Evolutionary conservation across 345 rosid genomes (phyloP).

Genomic region (Lenwebbia sp.): DNA sequence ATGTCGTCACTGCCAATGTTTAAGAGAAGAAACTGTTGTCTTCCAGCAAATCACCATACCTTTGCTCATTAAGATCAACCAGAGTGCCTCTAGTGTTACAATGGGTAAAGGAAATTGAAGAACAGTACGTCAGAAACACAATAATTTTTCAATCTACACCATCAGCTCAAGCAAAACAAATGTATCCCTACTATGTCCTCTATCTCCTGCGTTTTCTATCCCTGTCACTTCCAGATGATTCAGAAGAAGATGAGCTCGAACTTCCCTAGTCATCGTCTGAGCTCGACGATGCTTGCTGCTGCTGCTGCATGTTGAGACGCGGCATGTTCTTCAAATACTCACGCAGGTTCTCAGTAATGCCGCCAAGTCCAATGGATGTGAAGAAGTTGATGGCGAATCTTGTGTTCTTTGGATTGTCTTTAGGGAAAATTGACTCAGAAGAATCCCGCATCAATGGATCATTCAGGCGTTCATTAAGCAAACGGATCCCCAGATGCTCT

Average conservation of each 20-base stretch:
- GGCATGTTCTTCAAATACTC: slow-evolving; percentile 94
- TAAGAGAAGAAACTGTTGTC: neutral
- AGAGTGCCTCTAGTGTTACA: neutral
- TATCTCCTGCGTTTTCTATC: neutral
- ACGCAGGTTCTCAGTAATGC: slow-evolving; percentile 79
- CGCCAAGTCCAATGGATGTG: neutral
- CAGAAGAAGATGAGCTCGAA: slow-evolving; percentile 19
- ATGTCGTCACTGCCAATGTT: neutral
- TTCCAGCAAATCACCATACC: neutral
- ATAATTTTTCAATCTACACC: neutral
- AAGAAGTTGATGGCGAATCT: too few relatives aligned
- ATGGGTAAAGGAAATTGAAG: neutral
- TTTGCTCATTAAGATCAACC: neutral
- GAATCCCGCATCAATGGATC: neutral
- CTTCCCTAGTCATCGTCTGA: slow-evolving; percentile 25
- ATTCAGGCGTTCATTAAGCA: too few relatives aligned
- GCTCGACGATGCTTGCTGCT: slow-evolving; percentile 10
- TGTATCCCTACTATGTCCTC: neutral
- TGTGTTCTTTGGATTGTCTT: too few relatives aligned
- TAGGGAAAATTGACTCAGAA: too few relatives aligned
- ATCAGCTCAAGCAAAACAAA: neutral
- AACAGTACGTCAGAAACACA: neutral
- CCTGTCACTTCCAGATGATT: neutral
- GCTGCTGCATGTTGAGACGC: slow-evolving; percentile 67
- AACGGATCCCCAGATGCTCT: too few relatives aligned